Evolutionary conservation across 148 eudicot species (phyloP), one percentile per base, ranked within the genome.

Genomic region (Talinum fruticosum): DNA sequence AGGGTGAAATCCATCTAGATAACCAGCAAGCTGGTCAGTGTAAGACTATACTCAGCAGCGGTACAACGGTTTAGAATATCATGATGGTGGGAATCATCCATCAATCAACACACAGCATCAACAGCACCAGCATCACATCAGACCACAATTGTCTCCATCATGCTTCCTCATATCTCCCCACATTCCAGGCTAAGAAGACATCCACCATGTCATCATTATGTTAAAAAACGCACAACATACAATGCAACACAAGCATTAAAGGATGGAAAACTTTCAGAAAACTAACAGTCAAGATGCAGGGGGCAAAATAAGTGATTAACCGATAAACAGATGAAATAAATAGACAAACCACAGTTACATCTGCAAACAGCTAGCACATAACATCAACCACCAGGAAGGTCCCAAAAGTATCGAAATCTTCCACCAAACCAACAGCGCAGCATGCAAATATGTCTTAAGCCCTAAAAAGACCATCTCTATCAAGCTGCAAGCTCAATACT

Each of bases 121-220:
- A 65, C 84, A 74, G 80, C 87, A 76, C 57, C 88, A 80, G 82
- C 76, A 76, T 81, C 83, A 75, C 82, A 78, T 78, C 72, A 71
- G 74, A 83, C 65, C 81, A 61, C 62, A 84, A 77, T 45, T 81
- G 82, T 44, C 64, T 64, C 65, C 75, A 78, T 75, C 72, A 72
- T 47, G 44, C 72, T 79, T 80, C 80, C 80, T 69, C 83, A 80
- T 38, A 78, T 84, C 88, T 81, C 83, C 85, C 67, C 90, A n/a
- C n/a, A 78, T 79, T 76, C 88, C 79, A 66, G 82, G 84, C 89
- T 89, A 89, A 78, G 80, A 82, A 79, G 80, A 73, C 16, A 26
- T 47, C 69, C 24, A 28, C 32, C 57, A 72, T 34, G 34, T 24
- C 33, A 45, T 30, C 30, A 66, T n/a, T n/a, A 49, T 19, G 35